phyloP scores from a whole-genome alignment of 345 rosid species.

The Schrenkiella parvula region DNA sequence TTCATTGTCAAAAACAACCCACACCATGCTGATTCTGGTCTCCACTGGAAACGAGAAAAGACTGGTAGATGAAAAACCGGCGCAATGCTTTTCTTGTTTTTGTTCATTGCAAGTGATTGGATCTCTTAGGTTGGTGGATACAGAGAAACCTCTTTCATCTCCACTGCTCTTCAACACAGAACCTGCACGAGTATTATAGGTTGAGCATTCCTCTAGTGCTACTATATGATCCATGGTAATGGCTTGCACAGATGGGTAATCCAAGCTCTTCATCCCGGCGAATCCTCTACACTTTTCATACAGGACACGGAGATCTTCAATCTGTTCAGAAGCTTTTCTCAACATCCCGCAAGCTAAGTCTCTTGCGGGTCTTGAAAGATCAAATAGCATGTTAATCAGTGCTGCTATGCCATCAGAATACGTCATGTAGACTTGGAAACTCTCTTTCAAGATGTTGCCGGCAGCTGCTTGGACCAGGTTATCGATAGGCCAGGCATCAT shows the following conservation, averaged over 20 bases:
- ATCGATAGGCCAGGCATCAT: conserved; percentile 17
- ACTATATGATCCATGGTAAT: conserved; percentile 53
- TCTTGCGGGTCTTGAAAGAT: conserved; percentile 59
- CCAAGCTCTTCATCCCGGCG: conserved; percentile 50
- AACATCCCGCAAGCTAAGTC: conserved; percentile 60
- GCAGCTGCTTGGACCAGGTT: conserved; percentile 58
- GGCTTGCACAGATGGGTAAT: conserved; percentile 62
- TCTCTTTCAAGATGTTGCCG: conserved; percentile 69
- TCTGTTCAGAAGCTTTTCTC: conserved; percentile 57
- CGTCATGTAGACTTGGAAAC: conserved; percentile 68
- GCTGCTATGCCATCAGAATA: conserved; percentile 49
- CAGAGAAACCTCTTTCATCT: conserved; percentile 14
- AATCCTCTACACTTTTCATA: conserved; percentile 53
- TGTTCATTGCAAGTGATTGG: conserved; percentile 4
- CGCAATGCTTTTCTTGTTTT: not conserved
- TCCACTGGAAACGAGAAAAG: conserved; percentile 51
- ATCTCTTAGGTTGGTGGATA: conserved; percentile 20
- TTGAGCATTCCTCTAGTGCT: conserved; percentile 55
- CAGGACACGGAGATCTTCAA: conserved; percentile 43
- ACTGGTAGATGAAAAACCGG: conserved; percentile 22
- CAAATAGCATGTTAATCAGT: conserved; percentile 55
- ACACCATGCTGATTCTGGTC: conserved; percentile 74
- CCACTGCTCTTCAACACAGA: conserved; percentile 3
- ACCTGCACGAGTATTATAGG: conserved; percentile 3
- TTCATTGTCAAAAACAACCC: conserved; percentile 75